A percentile compares a stretch with the other conserved stretches of the same genome.
These are phyloP conservation scores for Guyanaporus albipodus DNA, from an alignment of 768 basidiomycete genomes.

Conservation along the genomic window DNA sequence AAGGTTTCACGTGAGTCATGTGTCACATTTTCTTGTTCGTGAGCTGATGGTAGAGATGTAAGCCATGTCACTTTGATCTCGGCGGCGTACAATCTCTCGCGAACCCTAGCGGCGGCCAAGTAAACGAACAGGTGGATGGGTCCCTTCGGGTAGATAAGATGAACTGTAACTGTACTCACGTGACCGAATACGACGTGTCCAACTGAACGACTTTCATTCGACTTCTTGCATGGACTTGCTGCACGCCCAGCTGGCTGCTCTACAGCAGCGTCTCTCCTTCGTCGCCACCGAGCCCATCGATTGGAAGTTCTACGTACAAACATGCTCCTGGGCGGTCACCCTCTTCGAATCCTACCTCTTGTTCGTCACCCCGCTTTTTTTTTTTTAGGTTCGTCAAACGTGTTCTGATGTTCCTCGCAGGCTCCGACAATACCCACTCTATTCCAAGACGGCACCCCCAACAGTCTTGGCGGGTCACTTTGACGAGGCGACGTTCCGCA, in stretches of 20 bases:
- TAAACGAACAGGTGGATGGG: too few relatives aligned
- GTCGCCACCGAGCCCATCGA: conserved; percentile 69
- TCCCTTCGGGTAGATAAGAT: too few relatives aligned
- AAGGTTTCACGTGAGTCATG: conserved; percentile 79
- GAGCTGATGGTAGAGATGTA: neutral
- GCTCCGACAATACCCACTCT: conserved; percentile 81
- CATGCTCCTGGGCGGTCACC: conserved; percentile 72
- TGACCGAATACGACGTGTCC: conserved; percentile 16
- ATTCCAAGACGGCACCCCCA: conserved; percentile 72
- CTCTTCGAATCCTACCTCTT: conserved; percentile 84
- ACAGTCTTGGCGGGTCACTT: conserved; percentile 66
- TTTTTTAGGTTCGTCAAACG: neutral
- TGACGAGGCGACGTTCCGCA: conserved; percentile 66
- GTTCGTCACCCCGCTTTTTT: conserved; percentile 44
- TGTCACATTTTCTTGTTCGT: neutral
- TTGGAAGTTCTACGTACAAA: conserved; percentile 81
- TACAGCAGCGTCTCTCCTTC: conserved; percentile 66
- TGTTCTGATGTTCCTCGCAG: conserved; percentile 12
- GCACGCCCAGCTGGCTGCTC: conserved; percentile 49
- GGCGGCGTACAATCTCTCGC: conserved; percentile 78
- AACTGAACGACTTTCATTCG: too few relatives aligned
- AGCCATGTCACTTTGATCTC: conserved; percentile 85
- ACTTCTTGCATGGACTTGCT: conserved; percentile 51
- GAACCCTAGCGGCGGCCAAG: conserved; percentile 40
- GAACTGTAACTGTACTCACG: conserved; percentile 12